Evolutionary conservation across 768 basidiomycete species (phyloP).

Genomic region (Lactifluus subvellereus): DNA sequence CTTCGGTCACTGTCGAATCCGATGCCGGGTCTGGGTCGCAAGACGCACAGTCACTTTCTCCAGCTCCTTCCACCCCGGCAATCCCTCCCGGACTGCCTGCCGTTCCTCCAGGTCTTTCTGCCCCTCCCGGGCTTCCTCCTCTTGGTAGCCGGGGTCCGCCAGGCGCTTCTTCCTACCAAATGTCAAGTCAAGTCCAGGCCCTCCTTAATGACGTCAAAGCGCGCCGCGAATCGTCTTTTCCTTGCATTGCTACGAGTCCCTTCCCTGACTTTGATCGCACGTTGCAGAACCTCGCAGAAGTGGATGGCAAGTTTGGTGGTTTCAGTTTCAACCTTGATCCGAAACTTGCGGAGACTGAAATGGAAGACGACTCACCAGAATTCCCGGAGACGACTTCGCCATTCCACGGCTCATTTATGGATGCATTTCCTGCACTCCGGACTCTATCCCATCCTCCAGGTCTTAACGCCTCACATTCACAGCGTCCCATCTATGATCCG

Average conservation of each 20-base stretch:
- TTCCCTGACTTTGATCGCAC: conserved; percentile 91
- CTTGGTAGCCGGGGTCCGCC: conserved; percentile 38
- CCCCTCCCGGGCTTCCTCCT: conserved; percentile 54
- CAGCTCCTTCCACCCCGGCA: conserved; percentile 41
- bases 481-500: conserved; percentile 54
- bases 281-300: conserved; percentile 61
- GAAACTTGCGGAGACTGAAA: conserved; percentile 49
- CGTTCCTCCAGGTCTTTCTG: conserved; percentile 54
- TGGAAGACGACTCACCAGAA: conserved; percentile 44
- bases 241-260: conserved; percentile 45
- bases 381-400: conserved; percentile 40
- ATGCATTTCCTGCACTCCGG: conserved; percentile 64
- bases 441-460: conserved; percentile 42
- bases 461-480: conserved; percentile 43
- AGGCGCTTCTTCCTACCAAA: conserved; percentile 59
- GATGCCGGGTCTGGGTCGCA: conserved; percentile 27
- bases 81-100: conserved; percentile 49
- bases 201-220: conserved; percentile 79
- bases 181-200: conserved; percentile 80
- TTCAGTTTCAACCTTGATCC: conserved; percentile 89
- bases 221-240: conserved; percentile 53
- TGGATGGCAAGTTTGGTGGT: conserved; percentile 54
- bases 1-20: conserved; percentile 27
- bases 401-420: conserved; percentile 59
- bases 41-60: conserved; percentile 27